These are phyloP conservation scores for Parathielavia appendiculata DNA, from an alignment of 495 filamentous ascomycete species.

Conservation along the genomic window DNA sequence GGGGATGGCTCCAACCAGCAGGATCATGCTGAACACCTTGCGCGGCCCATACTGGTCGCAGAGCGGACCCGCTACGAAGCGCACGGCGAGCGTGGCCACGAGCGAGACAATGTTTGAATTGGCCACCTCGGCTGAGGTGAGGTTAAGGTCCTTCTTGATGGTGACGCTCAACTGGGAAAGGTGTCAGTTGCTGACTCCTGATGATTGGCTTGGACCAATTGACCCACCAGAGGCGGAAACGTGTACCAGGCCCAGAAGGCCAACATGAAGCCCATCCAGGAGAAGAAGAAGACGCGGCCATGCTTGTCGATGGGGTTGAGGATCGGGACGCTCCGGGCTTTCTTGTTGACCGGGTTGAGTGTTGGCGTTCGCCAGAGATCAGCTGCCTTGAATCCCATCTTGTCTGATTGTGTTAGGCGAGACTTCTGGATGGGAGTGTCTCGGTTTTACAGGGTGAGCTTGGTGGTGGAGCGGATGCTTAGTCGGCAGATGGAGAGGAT, in stretches of 20 bases:
- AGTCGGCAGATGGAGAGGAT: background rate
- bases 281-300: conserved; percentile 90
- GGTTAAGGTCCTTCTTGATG: conserved; percentile 69
- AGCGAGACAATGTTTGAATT: conserved; percentile 93
- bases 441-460: background rate
- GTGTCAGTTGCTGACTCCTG: background rate
- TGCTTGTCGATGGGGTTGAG: conserved; percentile 77
- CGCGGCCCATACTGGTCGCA: conserved; percentile 85
- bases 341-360: conserved; percentile 72
- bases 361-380: conserved; percentile 55
- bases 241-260: conserved; percentile 92
- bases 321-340: conserved; percentile 74
- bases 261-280: conserved; percentile 93
- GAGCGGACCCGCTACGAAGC: conserved; percentile 73
- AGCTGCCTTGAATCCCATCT: conserved; percentile 43
- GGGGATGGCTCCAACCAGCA: conserved; percentile 74
- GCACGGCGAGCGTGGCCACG: conserved; percentile 73
- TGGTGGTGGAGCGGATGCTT: background rate
- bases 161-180: conserved; percentile 55
- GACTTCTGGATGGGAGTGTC: too few relatives aligned
- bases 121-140: conserved; percentile 66
- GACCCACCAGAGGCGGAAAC: conserved; percentile 72
- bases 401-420: background rate
- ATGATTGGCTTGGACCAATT: background rate
- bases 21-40: conserved; percentile 67